A percentile compares a stretch with the other conserved stretches of the same genome.
Evolutionary conservation across 2,329 filamentous ascomycete species (phyloP).

Genomic region (Aspergillus candidus): DNA sequence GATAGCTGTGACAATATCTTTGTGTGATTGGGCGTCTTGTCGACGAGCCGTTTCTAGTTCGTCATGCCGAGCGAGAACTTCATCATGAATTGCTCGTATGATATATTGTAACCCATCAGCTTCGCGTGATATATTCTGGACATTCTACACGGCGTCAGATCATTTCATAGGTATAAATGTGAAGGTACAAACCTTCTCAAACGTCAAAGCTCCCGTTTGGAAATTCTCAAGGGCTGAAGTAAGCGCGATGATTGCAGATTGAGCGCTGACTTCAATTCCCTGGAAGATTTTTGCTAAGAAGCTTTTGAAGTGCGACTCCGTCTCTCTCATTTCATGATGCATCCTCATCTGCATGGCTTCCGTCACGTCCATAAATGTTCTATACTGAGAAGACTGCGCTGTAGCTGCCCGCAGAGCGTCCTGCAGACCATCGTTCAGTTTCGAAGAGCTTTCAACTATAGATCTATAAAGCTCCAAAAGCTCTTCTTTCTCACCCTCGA

Average conservation of each 20-base stretch:
- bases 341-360: slow-evolving; percentile 27
- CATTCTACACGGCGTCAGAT: slow-evolving; percentile 22
- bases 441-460: slow-evolving; percentile 31
- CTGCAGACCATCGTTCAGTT: slow-evolving; percentile 30
- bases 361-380: slow-evolving; percentile 28
- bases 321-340: slow-evolving; percentile 27
- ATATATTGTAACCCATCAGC: slow-evolving; percentile 18
- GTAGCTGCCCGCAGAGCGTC: slow-evolving; percentile 28
- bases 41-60: slow-evolving; percentile 24
- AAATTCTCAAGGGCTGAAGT: slow-evolving; percentile 15
- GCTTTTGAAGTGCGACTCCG: slow-evolving; percentile 17
- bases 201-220: slow-evolving; percentile 9
- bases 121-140: slow-evolving; percentile 23
- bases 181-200: slow-evolving; percentile 19
- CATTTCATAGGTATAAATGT: background rate
- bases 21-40: slow-evolving; percentile 21
- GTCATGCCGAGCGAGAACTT: slow-evolving; percentile 21
- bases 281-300: slow-evolving; percentile 22
- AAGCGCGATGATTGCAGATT: slow-evolving; percentile 14
- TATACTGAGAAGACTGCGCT: slow-evolving; percentile 24
- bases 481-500: slow-evolving; percentile 51
- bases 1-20: slow-evolving; percentile 26
- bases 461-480: slow-evolving; percentile 36
- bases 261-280: slow-evolving; percentile 21
- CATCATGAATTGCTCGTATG: slow-evolving; percentile 23